Percentiles rank a stretch among this genome's conserved stretches.
phyloP scores from a whole-genome alignment of 2,329 filamentous ascomycete genomes.

The Conoideocrella luteorostrata region DNA sequence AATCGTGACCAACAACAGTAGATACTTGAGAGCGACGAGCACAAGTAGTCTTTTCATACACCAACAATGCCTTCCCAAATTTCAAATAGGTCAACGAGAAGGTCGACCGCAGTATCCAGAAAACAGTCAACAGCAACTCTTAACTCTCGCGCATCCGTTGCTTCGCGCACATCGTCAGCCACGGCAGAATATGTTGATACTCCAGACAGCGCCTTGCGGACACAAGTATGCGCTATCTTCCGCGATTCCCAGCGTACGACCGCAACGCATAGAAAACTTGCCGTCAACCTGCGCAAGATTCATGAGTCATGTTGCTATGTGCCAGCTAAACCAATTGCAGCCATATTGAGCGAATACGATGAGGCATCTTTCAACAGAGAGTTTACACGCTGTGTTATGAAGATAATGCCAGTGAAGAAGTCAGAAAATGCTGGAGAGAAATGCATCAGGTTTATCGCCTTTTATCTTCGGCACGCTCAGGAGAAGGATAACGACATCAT shows the following conservation, averaged over 20 bases:
- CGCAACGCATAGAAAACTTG: conserved; percentile 82
- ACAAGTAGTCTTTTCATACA: neutral
- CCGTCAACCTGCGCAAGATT: conserved; percentile 80
- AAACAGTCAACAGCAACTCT: conserved; percentile 32
- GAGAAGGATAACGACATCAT: conserved; percentile 66
- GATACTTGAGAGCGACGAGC: neutral
- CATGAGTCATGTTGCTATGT: conserved; percentile 79
- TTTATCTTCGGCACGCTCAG: conserved; percentile 70
- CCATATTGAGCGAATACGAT: conserved; percentile 59
- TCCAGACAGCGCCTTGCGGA: conserved; percentile 62
- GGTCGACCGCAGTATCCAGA: conserved; percentile 34
- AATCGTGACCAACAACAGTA: neutral
- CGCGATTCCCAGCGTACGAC: conserved; percentile 82
- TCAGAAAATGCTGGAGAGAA: conserved; percentile 83
- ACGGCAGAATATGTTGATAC: conserved; percentile 74
- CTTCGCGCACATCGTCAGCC: conserved; percentile 41
- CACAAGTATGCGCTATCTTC: conserved; percentile 66
- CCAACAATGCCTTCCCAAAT: conserved; percentile 43
- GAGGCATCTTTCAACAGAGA: conserved; percentile 86
- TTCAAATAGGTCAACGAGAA: conserved; percentile 39
- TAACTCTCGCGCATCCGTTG: conserved; percentile 36
- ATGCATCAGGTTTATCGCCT: conserved; percentile 76
- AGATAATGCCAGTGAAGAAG: conserved; percentile 84
- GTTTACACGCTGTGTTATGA: conserved; percentile 72
- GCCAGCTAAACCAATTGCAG: conserved; percentile 45